phyloP scores from a whole-genome alignment of 768 basidiomycete species.

The Lactarius psammicola region DNA sequence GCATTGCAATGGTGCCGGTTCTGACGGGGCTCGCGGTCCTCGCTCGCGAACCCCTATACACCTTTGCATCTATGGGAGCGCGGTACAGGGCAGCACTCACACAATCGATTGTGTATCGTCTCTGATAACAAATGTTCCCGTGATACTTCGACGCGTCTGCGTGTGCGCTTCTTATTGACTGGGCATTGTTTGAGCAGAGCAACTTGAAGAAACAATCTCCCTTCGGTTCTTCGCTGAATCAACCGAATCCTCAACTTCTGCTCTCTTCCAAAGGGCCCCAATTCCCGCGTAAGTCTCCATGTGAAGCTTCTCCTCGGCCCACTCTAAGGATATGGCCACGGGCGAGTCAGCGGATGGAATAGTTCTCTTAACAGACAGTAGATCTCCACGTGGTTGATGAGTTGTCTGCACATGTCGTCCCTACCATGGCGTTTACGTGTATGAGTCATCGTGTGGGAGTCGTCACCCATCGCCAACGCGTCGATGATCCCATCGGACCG shows the following conservation, averaged over 20 bases:
- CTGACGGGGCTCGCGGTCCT: conserved; percentile 54
- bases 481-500: neutral
- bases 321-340: too few species aligned
- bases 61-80: conserved; percentile 48
- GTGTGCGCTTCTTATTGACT: neutral
- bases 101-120: conserved; percentile 47
- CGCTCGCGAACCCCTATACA: conserved; percentile 56
- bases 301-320: neutral
- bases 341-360: neutral
- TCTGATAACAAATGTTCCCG: conserved; percentile 31
- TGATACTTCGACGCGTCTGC: neutral
- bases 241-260: neutral
- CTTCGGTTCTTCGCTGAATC: too few species aligned
- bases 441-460: neutral
- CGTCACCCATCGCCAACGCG: neutral
- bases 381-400: too few species aligned
- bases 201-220: too few species aligned
- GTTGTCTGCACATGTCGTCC: too few species aligned
- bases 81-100: conserved; percentile 54
- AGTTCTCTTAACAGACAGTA: too few species aligned
- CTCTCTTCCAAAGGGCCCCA: neutral
- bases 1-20: conserved; percentile 49
- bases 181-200: too few species aligned
- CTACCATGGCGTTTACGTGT: neutral
- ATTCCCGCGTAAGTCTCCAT: neutral